These are phyloP conservation scores for Fusarium domesticum DNA, from an alignment of 2,329 filamentous ascomycete species.

Conservation along the genomic window DNA sequence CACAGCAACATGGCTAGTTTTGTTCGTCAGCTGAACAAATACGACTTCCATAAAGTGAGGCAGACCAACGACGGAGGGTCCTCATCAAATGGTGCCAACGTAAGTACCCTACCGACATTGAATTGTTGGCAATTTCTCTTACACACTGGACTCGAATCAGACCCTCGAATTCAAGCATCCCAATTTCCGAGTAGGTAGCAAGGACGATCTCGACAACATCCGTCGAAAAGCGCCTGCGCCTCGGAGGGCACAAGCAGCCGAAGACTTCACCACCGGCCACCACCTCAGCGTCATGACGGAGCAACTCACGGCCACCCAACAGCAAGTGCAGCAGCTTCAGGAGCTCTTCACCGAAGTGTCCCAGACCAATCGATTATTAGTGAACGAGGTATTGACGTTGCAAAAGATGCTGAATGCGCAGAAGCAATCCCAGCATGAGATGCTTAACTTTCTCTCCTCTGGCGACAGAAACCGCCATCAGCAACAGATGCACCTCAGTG, in stretches of 20 bases:
- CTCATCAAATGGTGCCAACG: constrained; percentile 37
- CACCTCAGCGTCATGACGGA: constrained; percentile 88
- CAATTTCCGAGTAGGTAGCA: constrained; percentile 92
- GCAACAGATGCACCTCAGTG: constrained; percentile 35
- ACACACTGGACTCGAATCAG: constrained; percentile 36
- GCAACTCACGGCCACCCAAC: constrained; percentile 83
- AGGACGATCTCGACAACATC: constrained; percentile 95
- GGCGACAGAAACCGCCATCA: constrained; percentile 39
- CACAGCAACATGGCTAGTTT: constrained; percentile 98
- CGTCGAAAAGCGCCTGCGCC: constrained; percentile 91
- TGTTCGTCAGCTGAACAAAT: constrained; percentile 93
- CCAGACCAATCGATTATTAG: constrained; percentile 59
- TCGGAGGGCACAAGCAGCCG: constrained; percentile 64
- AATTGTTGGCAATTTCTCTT: neutral
- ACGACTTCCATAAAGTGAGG: constrained; percentile 97
- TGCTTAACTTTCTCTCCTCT: constrained; percentile 53
- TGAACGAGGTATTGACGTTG: constrained; percentile 59
- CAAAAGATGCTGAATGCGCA: constrained; percentile 60
- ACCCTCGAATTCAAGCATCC: constrained; percentile 86
- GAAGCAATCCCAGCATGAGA: constrained; percentile 55
- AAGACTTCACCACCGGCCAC: constrained; percentile 77
- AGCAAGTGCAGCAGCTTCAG: constrained; percentile 85
- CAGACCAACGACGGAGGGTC: constrained; percentile 39
- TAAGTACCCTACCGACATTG: constrained; percentile 19
- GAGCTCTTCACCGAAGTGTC: constrained; percentile 78